Evolutionary conservation across 1,139 yeast species (phyloP).

Genomic region (Kodamaea sp.): DNA sequence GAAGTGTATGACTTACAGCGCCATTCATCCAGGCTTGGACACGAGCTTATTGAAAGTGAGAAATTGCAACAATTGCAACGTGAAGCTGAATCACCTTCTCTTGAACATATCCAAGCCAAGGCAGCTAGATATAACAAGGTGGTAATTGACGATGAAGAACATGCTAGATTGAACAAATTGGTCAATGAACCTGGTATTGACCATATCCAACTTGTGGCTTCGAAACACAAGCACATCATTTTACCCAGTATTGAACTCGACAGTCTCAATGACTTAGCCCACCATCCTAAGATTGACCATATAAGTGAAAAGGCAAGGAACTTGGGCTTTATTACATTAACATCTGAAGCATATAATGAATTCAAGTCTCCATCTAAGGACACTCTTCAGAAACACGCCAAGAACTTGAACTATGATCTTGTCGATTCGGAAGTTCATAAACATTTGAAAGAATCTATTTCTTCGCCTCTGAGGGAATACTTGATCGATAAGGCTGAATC

Average conservation of each 20-base stretch:
- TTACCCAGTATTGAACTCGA: conserved; percentile 3
- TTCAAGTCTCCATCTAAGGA: conserved; percentile 11
- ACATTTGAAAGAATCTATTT: conserved; percentile 7
- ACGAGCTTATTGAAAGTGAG: conserved; percentile 20
- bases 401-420: conserved; percentile 7
- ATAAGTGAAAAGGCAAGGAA: conserved; percentile 24
- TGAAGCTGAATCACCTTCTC: conserved; percentile 12
- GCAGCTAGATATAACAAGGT: conserved; percentile 9
- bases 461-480: conserved; percentile 14
- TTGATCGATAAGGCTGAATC: conserved; percentile 16
- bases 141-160: conserved; percentile 7
- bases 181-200: conserved; percentile 27
- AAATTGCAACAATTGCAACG: conserved; percentile 17
- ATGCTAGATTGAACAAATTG: conserved; percentile 10
- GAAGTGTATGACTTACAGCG: conserved; percentile 14
- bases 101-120: conserved; percentile 14
- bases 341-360: conserved; percentile 9
- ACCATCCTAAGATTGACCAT: conserved; percentile 28
- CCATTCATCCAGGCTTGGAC: conserved; percentile 20
- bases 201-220: conserved; percentile 21
- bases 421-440: conserved; percentile 9
- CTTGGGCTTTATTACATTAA: conserved; percentile 13
- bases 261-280: conserved; percentile 12
- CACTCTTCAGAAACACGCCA: conserved; percentile 11
- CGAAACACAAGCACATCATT: background rate